Percentiles rank a stretch among this genome's conserved stretches.
Evolutionary conservation across 1,284 basidiomycete genomes (phyloP).

Genomic region (Boletus holoroseus): DNA sequence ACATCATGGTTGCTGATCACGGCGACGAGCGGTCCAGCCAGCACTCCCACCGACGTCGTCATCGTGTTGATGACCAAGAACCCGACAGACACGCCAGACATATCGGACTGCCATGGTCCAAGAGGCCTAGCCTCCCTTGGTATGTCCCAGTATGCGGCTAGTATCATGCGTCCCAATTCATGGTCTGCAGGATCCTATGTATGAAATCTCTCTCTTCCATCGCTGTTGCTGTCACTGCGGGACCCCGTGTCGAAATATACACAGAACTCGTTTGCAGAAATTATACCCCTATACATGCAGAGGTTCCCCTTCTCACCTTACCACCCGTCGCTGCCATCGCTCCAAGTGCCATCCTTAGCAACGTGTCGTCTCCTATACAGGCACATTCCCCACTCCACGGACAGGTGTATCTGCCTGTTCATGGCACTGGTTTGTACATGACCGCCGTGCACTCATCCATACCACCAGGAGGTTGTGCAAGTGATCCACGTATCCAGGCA

Average conservation of each 20-base stretch:
- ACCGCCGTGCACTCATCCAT: not conserved
- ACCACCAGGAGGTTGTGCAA: not conserved
- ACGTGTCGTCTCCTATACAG: not conserved
- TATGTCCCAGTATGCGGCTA: not conserved
- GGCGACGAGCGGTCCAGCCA: not conserved
- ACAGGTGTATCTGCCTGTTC: not conserved
- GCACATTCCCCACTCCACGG: not conserved
- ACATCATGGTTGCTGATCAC: not conserved
- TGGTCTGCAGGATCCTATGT: not conserved
- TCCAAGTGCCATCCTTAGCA: not conserved
- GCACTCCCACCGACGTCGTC: not conserved
- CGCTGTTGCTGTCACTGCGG: constrained; percentile 1
- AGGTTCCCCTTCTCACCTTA: no score
- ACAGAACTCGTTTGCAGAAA: constrained; percentile 8
- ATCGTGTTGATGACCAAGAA: not conserved
- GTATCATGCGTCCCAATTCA: not conserved
- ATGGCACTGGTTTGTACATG: not conserved
- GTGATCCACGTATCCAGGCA: not conserved
- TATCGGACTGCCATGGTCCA: not conserved
- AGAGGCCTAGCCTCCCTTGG: constrained; percentile 1
- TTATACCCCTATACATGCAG: not conserved
- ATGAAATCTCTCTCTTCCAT: constrained; percentile 8
- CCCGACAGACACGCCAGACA: not conserved
- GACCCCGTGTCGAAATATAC: constrained; percentile 7
- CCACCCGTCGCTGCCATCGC: no score